Evolutionary conservation across 495 filamentous ascomycete genomes (phyloP), one percentile per base, ranked within the genome.

Genomic region (Pyrenula aspistea): DNA sequence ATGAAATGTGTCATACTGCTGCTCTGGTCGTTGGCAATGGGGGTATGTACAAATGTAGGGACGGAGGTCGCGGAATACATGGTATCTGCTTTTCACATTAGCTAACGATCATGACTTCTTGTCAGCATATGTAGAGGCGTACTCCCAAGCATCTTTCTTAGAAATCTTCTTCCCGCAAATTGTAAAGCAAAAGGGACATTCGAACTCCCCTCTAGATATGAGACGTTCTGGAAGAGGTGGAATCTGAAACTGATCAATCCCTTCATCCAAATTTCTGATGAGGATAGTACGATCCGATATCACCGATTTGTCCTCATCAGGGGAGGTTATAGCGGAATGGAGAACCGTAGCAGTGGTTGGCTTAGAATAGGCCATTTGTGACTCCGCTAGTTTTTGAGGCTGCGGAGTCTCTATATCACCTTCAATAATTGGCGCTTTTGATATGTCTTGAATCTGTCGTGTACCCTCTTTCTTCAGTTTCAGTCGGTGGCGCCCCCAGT

Each of bases 31-130:
- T 10, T 24, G 12, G 36, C 66, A 68, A 12, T 61, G 21, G 25
- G 60, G 52, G 24, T 63, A 65, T 2, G 64, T 70, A 58, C 67
- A 70, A 22, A 63, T 53, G 52, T 67, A 70, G 1, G 67, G 65
- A 22, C 57, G 55, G 11, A 69, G 57, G 50, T 67, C 67, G 47
- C 63, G 61, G n/a, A 60, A 61, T n/a, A 67, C 53, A 24, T 69
- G 67, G n/a, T 51, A 25, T 49, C 64, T 62, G 21, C 15, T 2
- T n/a, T 42, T 42, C 31, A 42, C 4, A 24, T 19, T 20, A 21
- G 10, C 0, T 10, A 1, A 12, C 56, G 12, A 57, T 24, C 47
- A 3, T 24, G 2, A 21, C 23, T 20, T 2, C 22, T 4, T 24
- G 2, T 11, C 2, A 56, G 10, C 0, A 8, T 8, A 22, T 12